These are phyloP conservation scores for Wickerhamomyces bisporus DNA, from an alignment of 805 yeast species.

Conservation along the genomic window DNA sequence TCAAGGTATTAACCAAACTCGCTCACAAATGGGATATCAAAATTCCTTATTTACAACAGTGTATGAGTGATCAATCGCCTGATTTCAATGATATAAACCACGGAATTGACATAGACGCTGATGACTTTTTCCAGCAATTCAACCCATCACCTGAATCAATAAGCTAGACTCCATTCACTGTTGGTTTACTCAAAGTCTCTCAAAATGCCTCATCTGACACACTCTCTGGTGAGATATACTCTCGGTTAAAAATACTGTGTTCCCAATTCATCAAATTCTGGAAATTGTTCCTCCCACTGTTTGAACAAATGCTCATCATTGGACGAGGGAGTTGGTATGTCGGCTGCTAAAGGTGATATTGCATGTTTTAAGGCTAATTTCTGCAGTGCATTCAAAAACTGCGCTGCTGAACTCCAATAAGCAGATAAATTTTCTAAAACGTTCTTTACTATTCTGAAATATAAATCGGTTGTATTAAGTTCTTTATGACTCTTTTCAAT, in stretches of 20 bases:
- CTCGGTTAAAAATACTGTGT: neutral
- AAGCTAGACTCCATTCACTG: neutral
- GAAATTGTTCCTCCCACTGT: neutral
- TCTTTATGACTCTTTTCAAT: neutral
- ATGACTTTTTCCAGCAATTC: neutral
- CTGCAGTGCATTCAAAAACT: neutral
- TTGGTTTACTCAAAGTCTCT: neutral
- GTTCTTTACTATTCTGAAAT: neutral
- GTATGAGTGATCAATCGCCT: neutral
- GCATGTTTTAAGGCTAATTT: slow-evolving; percentile 2
- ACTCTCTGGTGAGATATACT: too few species aligned
- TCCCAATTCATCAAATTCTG: neutral
- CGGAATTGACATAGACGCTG: neutral
- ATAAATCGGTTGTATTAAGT: neutral
- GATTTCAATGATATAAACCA: neutral
- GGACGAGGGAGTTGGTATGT: neutral
- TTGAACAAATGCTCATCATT: too few species aligned
- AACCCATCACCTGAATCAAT: neutral
- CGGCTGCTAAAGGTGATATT: neutral
- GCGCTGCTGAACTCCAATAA: neutral
- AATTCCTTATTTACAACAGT: neutral
- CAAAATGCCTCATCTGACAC: too few species aligned
- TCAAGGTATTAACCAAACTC: slow-evolving; percentile 21
- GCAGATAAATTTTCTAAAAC: neutral
- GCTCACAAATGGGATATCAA: slow-evolving; percentile 24